Conservation (phyloP, 768 basidiomycete species). For the Boletus pseudo-olivaceus region DNA sequence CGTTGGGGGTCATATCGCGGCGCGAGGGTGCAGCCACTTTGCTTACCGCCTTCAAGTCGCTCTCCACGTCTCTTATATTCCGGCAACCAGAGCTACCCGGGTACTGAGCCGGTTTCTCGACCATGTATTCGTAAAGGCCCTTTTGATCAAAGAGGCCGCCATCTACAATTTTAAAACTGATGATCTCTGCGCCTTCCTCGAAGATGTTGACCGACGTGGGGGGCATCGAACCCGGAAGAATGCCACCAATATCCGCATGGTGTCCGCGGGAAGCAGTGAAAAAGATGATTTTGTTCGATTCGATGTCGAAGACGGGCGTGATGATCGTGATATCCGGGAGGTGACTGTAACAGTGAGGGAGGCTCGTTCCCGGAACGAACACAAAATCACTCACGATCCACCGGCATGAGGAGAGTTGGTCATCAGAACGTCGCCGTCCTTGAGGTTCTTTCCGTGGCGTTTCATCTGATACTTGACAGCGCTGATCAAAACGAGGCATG, state of each 20-base stretch:
- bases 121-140: slow-evolving; percentile 74
- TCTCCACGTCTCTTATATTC: slow-evolving; percentile 86
- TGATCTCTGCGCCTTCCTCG: slow-evolving; percentile 91
- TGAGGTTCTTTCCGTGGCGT: slow-evolving; percentile 61
- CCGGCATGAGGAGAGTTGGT: slow-evolving; percentile 88
- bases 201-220: slow-evolving; percentile 88
- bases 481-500: slow-evolving; percentile 33
- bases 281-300: slow-evolving; percentile 73
- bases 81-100: slow-evolving; percentile 86
- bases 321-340: slow-evolving; percentile 91
- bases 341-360: slow-evolving; percentile 40
- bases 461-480: slow-evolving; percentile 91
- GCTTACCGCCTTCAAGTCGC: slow-evolving; percentile 84
- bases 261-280: slow-evolving; percentile 93
- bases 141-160: slow-evolving; percentile 76
- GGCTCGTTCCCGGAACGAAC: slow-evolving; percentile 1
- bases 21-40: neutral
- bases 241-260: slow-evolving; percentile 92
- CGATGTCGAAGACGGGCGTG: slow-evolving; percentile 79
- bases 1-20: neutral
- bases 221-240: slow-evolving; percentile 93
- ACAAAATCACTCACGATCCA: slow-evolving; percentile 62
- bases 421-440: slow-evolving; percentile 91
- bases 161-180: slow-evolving; percentile 88
- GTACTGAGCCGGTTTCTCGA: slow-evolving; percentile 76